Evolutionary conservation across 1,139 yeast species (phyloP).

Genomic region (Pichia cactophila): DNA sequence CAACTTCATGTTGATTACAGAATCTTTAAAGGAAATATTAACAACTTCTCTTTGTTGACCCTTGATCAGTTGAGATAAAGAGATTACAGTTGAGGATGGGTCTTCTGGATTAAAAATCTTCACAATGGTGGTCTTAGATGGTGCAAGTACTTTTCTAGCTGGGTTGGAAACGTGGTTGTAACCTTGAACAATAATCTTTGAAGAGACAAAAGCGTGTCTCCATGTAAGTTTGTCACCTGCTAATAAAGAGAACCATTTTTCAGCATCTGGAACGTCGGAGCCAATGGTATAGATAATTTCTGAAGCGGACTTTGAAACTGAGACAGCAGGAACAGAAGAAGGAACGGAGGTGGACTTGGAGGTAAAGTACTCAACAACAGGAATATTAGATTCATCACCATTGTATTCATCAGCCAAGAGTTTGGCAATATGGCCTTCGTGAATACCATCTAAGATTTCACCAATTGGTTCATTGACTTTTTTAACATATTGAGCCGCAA

Average conservation of each 20-base stretch:
- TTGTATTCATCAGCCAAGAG: conserved; percentile 63
- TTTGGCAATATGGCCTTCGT: conserved; percentile 76
- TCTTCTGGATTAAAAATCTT: conserved; percentile 49
- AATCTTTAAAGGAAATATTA: conserved; percentile 42
- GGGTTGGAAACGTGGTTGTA: conserved; percentile 73
- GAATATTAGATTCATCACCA: conserved; percentile 65
- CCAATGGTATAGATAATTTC: conserved; percentile 35
- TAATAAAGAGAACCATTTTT: conserved; percentile 69
- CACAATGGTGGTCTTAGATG: conserved; percentile 58
- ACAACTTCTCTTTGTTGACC: conserved; percentile 70
- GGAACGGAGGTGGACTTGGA: conserved; percentile 36
- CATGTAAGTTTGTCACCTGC: conserved; percentile 78
- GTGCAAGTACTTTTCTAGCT: conserved; percentile 70
- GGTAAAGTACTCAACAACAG: conserved; percentile 75
- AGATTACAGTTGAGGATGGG: conserved; percentile 50
- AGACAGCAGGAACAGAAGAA: conserved; percentile 30
- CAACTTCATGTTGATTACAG: conserved; percentile 58
- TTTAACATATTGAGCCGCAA: conserved; percentile 88
- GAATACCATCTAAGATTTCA: conserved; percentile 80
- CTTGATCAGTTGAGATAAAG: conserved; percentile 62
- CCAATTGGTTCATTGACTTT: conserved; percentile 88
- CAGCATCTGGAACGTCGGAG: conserved; percentile 41
- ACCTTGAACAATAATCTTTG: conserved; percentile 80
- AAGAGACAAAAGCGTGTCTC: conserved; percentile 85
- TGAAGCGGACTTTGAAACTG: conserved; percentile 32